Conservation (phyloP, 2,329 filamentous ascomycete genomes). For the Colletotrichum noveboracense region DNA sequence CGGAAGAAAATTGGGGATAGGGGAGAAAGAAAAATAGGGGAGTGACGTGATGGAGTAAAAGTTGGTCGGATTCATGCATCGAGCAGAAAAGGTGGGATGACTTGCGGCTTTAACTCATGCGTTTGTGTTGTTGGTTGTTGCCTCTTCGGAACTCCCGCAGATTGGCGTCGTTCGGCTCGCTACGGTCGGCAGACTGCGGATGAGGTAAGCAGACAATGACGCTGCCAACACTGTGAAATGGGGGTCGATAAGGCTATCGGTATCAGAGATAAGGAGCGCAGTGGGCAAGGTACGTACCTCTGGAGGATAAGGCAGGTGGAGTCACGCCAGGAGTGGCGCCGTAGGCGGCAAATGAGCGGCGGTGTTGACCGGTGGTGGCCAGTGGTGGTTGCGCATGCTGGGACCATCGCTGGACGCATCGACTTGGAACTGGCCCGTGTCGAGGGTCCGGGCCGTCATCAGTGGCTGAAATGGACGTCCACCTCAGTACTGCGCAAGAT, state of each 20-base stretch:
- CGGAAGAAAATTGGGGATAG: neutral
- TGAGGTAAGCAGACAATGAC: neutral
- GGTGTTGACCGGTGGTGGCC: neutral
- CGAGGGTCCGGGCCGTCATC: neutral
- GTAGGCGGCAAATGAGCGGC: neutral
- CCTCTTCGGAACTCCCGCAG: neutral
- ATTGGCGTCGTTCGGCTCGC: neutral
- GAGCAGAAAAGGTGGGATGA: neutral
- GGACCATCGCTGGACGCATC: neutral
- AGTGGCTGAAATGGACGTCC: neutral
- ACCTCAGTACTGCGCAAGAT: neutral
- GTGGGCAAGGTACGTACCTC: neutral
- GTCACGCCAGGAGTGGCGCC: neutral
- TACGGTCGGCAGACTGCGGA: neutral
- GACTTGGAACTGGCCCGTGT: neutral
- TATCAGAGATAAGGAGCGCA: neutral
- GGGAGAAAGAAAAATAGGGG: neutral
- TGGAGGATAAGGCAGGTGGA: neutral
- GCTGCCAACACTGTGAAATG: neutral
- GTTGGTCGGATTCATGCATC: slow-evolving; percentile 3
- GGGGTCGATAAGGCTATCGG: neutral
- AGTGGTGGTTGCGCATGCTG: neutral
- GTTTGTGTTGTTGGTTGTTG: neutral
- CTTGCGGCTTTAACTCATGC: neutral
- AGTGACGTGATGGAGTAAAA: neutral